Conservation (phyloP, 495 filamentous ascomycete species). For the Penicillium bialowiezense region DNA sequence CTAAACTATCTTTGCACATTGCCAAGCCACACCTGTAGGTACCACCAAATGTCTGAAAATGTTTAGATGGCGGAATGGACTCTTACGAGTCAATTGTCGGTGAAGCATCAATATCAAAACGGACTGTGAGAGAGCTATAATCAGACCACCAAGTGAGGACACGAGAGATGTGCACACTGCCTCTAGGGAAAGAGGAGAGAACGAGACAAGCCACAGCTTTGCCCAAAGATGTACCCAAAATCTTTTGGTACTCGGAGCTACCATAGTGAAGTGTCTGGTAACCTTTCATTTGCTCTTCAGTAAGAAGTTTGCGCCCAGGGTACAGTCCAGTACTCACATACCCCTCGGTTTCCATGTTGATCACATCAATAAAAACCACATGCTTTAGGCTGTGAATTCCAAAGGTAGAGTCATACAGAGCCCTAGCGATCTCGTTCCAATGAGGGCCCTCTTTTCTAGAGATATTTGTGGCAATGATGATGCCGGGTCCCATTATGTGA, state of each 20-base stretch:
- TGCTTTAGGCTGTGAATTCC: background rate
- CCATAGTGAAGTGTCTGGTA: background rate
- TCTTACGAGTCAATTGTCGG: no score
- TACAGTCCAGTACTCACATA: background rate
- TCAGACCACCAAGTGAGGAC: background rate
- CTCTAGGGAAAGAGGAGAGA: background rate
- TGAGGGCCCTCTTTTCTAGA: background rate
- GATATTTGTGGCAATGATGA: background rate
- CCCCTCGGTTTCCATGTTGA: background rate
- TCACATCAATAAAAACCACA: background rate
- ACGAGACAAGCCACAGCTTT: background rate
- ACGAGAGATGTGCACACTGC: background rate
- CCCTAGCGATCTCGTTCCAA: background rate
- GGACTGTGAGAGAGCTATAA: background rate
- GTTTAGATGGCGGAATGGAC: no score
- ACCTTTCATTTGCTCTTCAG: background rate
- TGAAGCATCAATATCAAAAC: slow-evolving; percentile 1
- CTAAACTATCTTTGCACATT: no score
- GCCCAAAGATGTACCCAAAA: background rate
- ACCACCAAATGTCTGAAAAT: no score
- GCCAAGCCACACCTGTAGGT: no score
- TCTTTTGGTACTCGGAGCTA: background rate
- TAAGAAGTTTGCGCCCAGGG: no score
- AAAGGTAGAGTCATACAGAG: background rate
- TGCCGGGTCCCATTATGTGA: background rate